Base-by-base conservation (phyloP, 768 basidiomycete species). In the Agrocybe chaxingu region DNA sequence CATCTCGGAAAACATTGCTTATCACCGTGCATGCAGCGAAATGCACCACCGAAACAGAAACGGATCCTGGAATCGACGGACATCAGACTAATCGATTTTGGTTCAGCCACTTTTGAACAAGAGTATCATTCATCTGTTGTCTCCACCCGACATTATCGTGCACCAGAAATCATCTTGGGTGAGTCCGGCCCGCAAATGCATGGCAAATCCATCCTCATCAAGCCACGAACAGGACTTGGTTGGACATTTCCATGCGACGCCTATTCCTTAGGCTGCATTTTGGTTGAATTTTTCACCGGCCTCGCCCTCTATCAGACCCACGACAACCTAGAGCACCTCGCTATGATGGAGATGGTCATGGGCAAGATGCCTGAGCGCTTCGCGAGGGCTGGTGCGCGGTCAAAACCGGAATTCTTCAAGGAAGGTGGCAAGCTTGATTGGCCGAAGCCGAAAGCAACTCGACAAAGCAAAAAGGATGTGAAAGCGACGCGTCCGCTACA, bases 331-430 rank as follows among this genome's bases (percentile, higher is more conserved):
- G 97, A 99, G 67, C 97, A 99, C 69, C 82, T 99, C 10, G 97
- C 96, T 36, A 99, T 99, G 97, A 99, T 99, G 97, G 95, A 98
- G 66, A 87, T 90, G 66, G 97, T 98, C 35, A 98, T 98, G 90
- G 96, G 96, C 51, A 91, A 89, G 73, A 95, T 98, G 87, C 92
- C 95, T 0, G 85, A 89, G 45, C 83, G 86, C 4, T 92, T 96
- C 63, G 82, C 83, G 35, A 79, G 87, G 38, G 76, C 79, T 39
- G 88, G 87, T 12, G 82, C 85, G 7, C 79, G 87, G 42, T 81
- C 84, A 44, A 95, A 95, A 61, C 84, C 92, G 7, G 95, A 98
- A 63, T 97, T 90, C 68, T 98, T 99, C 77, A 92, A 89, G 64
- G 87, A 89, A 16, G 85, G 82, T 30, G 69, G 76, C 55, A 89